Conservation (phyloP, 768 basidiomycete species). For the Mycena kentingensis region DNA sequence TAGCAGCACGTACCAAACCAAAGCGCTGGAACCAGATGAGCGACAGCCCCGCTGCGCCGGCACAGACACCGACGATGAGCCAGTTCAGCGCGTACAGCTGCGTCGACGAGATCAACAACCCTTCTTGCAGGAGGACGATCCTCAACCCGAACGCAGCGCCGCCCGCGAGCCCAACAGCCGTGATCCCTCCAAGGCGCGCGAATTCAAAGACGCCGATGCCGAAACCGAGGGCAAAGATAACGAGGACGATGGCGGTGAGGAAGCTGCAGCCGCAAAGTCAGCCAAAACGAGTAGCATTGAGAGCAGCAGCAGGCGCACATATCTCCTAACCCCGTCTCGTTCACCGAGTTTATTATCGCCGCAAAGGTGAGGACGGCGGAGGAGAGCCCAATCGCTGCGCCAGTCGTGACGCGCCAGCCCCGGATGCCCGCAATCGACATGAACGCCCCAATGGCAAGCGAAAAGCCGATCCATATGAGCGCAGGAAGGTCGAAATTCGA, state of each 20-base stretch:
- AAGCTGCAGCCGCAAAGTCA: conserved; percentile 19
- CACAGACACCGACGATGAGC: conserved; percentile 52
- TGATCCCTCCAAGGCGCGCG: conserved; percentile 48
- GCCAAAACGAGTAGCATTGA: neutral
- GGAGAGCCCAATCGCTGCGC: conserved; percentile 55
- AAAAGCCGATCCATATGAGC: conserved; percentile 60
- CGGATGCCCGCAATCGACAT: conserved; percentile 59
- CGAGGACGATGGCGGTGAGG: conserved; percentile 50
- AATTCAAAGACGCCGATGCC: conserved; percentile 55
- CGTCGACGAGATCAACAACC: conserved; percentile 46
- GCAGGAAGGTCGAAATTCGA: conserved; percentile 48
- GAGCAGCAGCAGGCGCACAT: conserved; percentile 20
- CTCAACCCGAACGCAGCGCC: conserved; percentile 62
- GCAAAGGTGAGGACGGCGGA: conserved; percentile 57
- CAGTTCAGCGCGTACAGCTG: conserved; percentile 48
- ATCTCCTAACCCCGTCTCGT: conserved; percentile 52
- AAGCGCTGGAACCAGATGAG: conserved; percentile 48
- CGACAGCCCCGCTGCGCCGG: conserved; percentile 40
- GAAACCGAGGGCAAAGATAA: conserved; percentile 53
- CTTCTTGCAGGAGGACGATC: conserved; percentile 49
- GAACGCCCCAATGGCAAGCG: conserved; percentile 52
- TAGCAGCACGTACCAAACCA: conserved; percentile 48
- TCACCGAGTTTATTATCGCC: conserved; percentile 58
- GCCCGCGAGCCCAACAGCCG: conserved; percentile 50
- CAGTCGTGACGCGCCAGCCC: conserved; percentile 58